phyloP scores from a whole-genome alignment of 345 rosid species.

The Salix udensis region DNA sequence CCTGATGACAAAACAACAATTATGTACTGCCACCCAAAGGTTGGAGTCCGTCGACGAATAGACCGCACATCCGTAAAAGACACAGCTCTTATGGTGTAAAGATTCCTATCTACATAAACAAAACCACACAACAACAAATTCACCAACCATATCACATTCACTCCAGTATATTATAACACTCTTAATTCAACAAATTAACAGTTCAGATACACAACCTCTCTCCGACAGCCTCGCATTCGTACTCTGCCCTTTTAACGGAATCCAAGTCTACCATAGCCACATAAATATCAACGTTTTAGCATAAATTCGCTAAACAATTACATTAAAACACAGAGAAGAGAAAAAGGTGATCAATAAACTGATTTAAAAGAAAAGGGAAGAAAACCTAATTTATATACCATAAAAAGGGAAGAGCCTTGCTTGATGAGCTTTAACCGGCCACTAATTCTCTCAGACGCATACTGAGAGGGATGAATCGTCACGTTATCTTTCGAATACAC shows the following conservation, averaged over 20 bases:
- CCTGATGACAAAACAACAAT: constrained; percentile 90
- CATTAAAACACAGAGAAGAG: background rate
- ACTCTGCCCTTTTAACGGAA: constrained; percentile 76
- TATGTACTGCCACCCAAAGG: constrained; percentile 96
- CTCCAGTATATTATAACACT: background rate
- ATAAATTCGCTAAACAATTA: background rate
- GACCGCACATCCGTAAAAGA: constrained; percentile 79
- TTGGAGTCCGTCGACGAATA: constrained; percentile 76
- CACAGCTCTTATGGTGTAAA: constrained; percentile 78
- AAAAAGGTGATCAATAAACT: too few species aligned
- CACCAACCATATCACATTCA: background rate
- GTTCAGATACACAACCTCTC: constrained; percentile 51
- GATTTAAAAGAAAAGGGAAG: background rate
- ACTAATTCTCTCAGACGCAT: constrained; percentile 82
- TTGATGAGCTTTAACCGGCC: constrained; percentile 86
- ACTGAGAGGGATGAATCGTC: constrained; percentile 87
- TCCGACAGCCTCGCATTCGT: constrained; percentile 65
- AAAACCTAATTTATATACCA: constrained; percentile 37
- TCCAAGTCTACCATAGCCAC: constrained; percentile 63
- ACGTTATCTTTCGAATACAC: constrained; percentile 77
- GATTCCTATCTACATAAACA: constrained; percentile 59
- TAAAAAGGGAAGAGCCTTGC: constrained; percentile 62
- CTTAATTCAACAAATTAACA: background rate
- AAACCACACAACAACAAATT: constrained; percentile 10
- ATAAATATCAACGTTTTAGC: background rate